Evolutionary conservation across 371 early-diverging fungal genomes (phyloP).

Genomic region (Coemansia sp.): DNA sequence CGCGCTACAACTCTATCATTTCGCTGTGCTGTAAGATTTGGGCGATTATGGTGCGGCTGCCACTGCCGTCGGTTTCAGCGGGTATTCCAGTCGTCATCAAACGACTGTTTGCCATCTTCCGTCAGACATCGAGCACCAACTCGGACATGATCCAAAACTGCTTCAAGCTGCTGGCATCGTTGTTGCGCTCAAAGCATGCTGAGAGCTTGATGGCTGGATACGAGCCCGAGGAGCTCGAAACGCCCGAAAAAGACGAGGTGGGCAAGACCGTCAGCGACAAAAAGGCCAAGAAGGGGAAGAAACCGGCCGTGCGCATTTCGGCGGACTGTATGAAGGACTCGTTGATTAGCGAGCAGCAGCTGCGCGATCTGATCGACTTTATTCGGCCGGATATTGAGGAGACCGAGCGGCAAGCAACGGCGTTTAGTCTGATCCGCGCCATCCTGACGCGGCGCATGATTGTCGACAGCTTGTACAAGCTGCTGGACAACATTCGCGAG

Average conservation of each 20-base stretch:
- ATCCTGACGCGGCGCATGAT: conserved; percentile 82
- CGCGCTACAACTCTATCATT: conserved; percentile 71
- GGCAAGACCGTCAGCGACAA: conserved; percentile 4
- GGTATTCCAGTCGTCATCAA: conserved; percentile 73
- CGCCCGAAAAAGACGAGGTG: neutral
- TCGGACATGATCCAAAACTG: conserved; percentile 75
- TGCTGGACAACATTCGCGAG: conserved; percentile 74
- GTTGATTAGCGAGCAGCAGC: conserved; percentile 62
- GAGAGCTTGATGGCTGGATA: conserved; percentile 42
- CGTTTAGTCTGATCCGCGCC: conserved; percentile 81
- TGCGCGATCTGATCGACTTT: conserved; percentile 73
- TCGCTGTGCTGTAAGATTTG: conserved; percentile 70
- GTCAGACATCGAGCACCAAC: conserved; percentile 62
- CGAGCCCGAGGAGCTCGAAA: conserved; percentile 21
- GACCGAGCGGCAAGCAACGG: conserved; percentile 76
- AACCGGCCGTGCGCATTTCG: neutral
- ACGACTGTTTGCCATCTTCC: conserved; percentile 71
- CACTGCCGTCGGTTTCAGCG: conserved; percentile 65
- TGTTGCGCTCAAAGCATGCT: conserved; percentile 44
- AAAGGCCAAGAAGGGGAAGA: conserved; percentile 1
- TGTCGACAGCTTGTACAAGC: conserved; percentile 84
- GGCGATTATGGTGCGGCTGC: conserved; percentile 61
- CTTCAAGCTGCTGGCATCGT: conserved; percentile 71
- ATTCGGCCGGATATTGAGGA: conserved; percentile 88
- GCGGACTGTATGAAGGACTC: conserved; percentile 19